A percentile compares a stretch with the other conserved stretches of the same genome.
These are phyloP conservation scores for Ophiostoma australiae DNA, from an alignment of 2,329 filamentous ascomycete genomes.

Conservation along the genomic window DNA sequence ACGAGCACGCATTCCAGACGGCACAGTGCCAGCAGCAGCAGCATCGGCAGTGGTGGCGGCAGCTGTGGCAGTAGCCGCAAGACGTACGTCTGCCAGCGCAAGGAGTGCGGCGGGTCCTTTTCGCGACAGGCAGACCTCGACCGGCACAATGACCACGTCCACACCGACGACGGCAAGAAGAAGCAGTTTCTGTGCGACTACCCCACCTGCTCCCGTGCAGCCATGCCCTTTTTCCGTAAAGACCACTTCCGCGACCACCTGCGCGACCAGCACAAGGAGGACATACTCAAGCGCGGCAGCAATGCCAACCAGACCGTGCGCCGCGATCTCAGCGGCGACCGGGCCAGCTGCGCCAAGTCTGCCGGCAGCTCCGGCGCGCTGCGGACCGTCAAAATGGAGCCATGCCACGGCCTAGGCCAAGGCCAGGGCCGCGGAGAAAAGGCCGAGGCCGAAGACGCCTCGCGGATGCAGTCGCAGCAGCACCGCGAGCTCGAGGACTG, in stretches of 20 bases:
- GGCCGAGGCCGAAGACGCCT: neutral
- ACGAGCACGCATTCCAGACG: neutral
- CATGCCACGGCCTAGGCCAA: too few relatives aligned
- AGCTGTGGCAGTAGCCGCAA: neutral
- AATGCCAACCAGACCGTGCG: slow-evolving; percentile 16
- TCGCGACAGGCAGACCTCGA: slow-evolving; percentile 51
- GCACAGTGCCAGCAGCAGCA: neutral
- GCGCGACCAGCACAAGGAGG: slow-evolving; percentile 52
- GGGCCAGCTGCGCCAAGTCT: slow-evolving; percentile 30
- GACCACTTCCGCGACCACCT: slow-evolving; percentile 57
- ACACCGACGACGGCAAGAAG: slow-evolving; percentile 41
- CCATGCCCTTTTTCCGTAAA: slow-evolving; percentile 47
- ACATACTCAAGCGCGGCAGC: slow-evolving; percentile 46
- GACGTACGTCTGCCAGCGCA: neutral
- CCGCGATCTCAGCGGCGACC: neutral
- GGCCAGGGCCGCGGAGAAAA: neutral
- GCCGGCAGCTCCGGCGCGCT: slow-evolving; percentile 24
- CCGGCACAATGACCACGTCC: slow-evolving; percentile 49
- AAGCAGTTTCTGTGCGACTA: slow-evolving; percentile 50
- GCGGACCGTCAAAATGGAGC: neutral
- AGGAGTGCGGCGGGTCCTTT: slow-evolving; percentile 45
- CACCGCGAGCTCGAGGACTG: slow-evolving; percentile 38
- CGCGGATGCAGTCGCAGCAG: neutral
- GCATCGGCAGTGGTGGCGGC: too few relatives aligned
- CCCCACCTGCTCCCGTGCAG: slow-evolving; percentile 42